A percentile compares a stretch with the other conserved stretches of the same genome.
These are phyloP conservation scores for Skeletonema grethae DNA, from an alignment of 108 stramenopile genomes.

Conservation along the genomic window DNA sequence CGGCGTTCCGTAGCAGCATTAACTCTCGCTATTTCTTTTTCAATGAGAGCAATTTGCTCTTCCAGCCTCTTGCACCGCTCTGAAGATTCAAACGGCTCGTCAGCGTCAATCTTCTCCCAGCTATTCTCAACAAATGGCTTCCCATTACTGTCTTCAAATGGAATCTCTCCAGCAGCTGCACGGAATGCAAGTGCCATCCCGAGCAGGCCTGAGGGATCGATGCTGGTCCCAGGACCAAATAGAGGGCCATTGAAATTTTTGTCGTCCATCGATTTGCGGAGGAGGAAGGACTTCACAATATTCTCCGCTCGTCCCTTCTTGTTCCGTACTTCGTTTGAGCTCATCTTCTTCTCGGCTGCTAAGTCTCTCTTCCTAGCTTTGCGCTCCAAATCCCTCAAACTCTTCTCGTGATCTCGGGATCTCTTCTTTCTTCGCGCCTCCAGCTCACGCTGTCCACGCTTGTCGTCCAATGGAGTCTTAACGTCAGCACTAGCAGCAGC, in stretches of 20 bases:
- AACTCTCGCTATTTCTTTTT: slow-evolving; percentile 40
- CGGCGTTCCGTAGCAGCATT: slow-evolving; percentile 28
- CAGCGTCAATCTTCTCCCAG: slow-evolving; percentile 74
- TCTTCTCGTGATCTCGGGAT: slow-evolving; percentile 68
- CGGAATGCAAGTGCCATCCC: slow-evolving; percentile 90
- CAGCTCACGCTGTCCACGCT: slow-evolving; percentile 63
- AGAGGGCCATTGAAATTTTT: slow-evolving; percentile 51
- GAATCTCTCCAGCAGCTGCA: slow-evolving; percentile 77
- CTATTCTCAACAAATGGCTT: slow-evolving; percentile 39
- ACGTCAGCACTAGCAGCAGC: slow-evolving; percentile 24
- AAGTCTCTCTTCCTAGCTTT: slow-evolving; percentile 54
- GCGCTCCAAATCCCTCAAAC: slow-evolving; percentile 52
- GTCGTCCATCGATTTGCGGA: slow-evolving; percentile 58
- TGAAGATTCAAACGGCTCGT: slow-evolving; percentile 49
- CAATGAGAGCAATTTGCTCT: slow-evolving; percentile 39
- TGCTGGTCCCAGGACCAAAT: slow-evolving; percentile 60
- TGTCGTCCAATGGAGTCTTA: slow-evolving; percentile 49
- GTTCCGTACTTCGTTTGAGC: slow-evolving; percentile 29
- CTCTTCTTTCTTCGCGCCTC: slow-evolving; percentile 74
- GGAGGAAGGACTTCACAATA: slow-evolving; percentile 74
- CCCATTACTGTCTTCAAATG: slow-evolving; percentile 62
- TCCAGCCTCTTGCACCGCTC: slow-evolving; percentile 58
- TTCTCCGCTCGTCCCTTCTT: slow-evolving; percentile 75
- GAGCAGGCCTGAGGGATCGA: slow-evolving; percentile 74
- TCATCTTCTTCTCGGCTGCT: slow-evolving; percentile 31